A percentile compares a stretch with the other conserved stretches of the same genome.
Conservation (phyloP, 83 land plant genomes). For the Thuja plicata region DNA sequence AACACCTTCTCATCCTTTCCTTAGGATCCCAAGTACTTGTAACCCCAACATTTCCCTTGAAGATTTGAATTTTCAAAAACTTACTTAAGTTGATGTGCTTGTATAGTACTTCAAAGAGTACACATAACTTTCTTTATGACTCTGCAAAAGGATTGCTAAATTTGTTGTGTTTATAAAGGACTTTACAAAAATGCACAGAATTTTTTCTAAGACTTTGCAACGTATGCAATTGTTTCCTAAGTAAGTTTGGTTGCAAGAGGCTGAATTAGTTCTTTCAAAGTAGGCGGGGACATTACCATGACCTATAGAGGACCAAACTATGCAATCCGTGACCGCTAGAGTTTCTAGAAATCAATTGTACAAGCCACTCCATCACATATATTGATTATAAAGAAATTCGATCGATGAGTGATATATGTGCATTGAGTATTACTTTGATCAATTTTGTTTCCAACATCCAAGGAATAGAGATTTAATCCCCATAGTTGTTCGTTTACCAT, state of each 20-base stretch:
- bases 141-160: too few species aligned
- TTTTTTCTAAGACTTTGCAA: not conserved
- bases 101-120: not conserved
- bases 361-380: too few species aligned
- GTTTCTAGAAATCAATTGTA: too few species aligned
- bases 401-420: not conserved
- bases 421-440: too few species aligned
- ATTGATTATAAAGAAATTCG: too few species aligned
- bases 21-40: not conserved
- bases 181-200: too few species aligned
- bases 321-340: not conserved
- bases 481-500: not conserved
- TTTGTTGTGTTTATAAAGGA: too few species aligned
- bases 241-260: not conserved
- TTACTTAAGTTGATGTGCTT: too few species aligned
- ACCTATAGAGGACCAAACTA: not conserved
- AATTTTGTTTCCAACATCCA: not conserved
- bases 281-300: not conserved
- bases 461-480: not conserved
- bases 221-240: not conserved
- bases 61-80: not conserved
- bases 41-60: not conserved
- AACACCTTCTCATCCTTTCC: too few species aligned
- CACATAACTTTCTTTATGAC: not conserved
- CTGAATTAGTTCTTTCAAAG: not conserved